A percentile compares a stretch with the other conserved stretches of the same genome.
phyloP scores from a whole-genome alignment of 1,284 basidiomycete genomes.

The Megacollybia platyphylla region DNA sequence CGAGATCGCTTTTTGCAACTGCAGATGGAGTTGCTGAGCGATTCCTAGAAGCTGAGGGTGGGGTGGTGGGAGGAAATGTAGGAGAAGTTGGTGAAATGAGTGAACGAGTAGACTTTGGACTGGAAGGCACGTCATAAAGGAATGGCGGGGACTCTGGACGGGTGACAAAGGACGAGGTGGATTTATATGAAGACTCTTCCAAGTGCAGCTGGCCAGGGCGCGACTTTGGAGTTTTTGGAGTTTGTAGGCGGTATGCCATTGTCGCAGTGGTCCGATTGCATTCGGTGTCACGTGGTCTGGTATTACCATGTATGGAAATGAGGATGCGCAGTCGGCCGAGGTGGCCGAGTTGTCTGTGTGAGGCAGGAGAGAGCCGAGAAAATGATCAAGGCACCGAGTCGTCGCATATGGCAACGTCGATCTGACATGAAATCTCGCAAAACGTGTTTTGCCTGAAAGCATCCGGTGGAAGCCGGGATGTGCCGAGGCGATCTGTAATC shows the following conservation, averaged over 20 bases:
- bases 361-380: background rate
- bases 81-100: slow-evolving; percentile 44
- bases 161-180: slow-evolving; percentile 28
- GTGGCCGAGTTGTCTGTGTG: background rate
- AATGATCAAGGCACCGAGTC: background rate
- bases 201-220: background rate
- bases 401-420: background rate
- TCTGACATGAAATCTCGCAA: too few species aligned
- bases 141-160: slow-evolving; percentile 31
- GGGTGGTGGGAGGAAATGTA: slow-evolving; percentile 37
- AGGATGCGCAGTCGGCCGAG: too few species aligned
- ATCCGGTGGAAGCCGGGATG: too few species aligned
- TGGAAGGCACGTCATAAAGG: slow-evolving; percentile 11
- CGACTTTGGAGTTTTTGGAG: background rate
- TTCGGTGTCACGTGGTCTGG: too few species aligned
- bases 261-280: too few species aligned
- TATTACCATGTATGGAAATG: too few species aligned
- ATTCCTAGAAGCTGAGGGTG: slow-evolving; percentile 40
- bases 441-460: too few species aligned
- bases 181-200: slow-evolving; percentile 11
- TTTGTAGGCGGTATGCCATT: background rate
- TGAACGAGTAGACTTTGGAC: slow-evolving; percentile 32
- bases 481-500: too few species aligned
- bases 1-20: slow-evolving; percentile 46
- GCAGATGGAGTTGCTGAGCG: slow-evolving; percentile 49